phyloP scores from a whole-genome alignment of 345 rosid genomes.

The Psidium guajava region DNA sequence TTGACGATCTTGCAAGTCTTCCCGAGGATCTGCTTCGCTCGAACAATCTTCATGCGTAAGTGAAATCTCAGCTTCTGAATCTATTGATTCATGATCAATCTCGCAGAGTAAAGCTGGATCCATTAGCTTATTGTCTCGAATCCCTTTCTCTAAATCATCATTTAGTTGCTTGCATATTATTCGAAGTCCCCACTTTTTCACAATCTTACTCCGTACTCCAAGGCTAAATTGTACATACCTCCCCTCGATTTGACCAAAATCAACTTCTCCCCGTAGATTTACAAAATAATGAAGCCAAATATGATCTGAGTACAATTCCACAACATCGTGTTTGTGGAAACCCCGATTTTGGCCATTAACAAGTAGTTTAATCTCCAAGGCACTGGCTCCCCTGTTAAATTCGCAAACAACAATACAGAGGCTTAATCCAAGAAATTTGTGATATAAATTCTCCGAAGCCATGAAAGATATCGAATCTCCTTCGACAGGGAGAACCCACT shows the following conservation, averaged over 20 bases:
- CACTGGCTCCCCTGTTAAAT: too few species aligned
- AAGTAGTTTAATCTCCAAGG: not conserved
- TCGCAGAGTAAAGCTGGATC: not conserved
- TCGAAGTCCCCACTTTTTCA: not conserved
- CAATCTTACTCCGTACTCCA: fast-evolving
- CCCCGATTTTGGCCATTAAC: fast-evolving
- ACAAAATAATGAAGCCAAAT: fast-evolving
- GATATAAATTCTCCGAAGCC: not conserved
- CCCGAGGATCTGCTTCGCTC: fast-evolving
- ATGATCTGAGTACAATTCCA: fast-evolving
- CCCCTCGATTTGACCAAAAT: not conserved
- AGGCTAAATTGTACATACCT: not conserved
- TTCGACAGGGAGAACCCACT: not conserved
- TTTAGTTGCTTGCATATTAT: not conserved
- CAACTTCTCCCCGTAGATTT: not conserved
- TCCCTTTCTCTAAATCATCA: fast-evolving
- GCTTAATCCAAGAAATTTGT: not conserved
- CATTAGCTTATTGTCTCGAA: fast-evolving
- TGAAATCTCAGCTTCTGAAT: fast-evolving
- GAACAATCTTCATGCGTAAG: fast-evolving
- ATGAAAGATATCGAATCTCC: not conserved
- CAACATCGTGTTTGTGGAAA: fast-evolving
- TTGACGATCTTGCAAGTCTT: not conserved
- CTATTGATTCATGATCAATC: fast-evolving
- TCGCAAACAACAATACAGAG: not conserved